Percentiles rank a stretch among this genome's conserved stretches.
Conservation (phyloP, 1,139 yeast genomes). For the Pichia sp. region DNA sequence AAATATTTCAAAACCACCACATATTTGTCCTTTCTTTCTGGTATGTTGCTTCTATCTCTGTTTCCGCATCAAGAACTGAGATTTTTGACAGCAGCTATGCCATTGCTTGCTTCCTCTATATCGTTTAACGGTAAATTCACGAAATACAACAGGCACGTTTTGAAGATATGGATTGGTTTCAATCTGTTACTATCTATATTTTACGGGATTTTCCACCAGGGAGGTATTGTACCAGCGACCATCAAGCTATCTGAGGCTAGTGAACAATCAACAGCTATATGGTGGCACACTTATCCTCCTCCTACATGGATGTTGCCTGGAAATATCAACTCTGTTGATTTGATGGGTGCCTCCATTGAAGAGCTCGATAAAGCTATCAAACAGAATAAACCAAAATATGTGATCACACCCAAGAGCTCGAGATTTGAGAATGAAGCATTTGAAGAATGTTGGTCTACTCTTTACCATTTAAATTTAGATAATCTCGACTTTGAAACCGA, state of each 20-base stretch:
- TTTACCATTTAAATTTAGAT: slow-evolving; percentile 54
- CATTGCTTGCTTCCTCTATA: slow-evolving; percentile 34
- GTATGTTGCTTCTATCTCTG: slow-evolving; percentile 50
- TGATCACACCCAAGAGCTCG: background rate
- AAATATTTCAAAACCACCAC: slow-evolving; percentile 40
- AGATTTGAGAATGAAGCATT: no score
- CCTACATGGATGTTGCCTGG: slow-evolving; percentile 66
- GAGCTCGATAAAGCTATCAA: background rate
- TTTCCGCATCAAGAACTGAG: slow-evolving; percentile 91
- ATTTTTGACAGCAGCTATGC: slow-evolving; percentile 70
- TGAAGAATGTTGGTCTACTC: slow-evolving; percentile 31
- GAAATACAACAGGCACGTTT: background rate
- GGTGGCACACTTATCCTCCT: slow-evolving; percentile 96
- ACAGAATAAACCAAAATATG: background rate
- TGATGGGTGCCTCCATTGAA: background rate
- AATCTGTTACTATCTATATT: slow-evolving; percentile 51
- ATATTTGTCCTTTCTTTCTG: slow-evolving; percentile 55
- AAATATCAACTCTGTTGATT: background rate
- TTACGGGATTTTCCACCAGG: slow-evolving; percentile 84
- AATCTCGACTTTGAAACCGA: slow-evolving; percentile 48
- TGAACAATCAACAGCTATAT: slow-evolving; percentile 29
- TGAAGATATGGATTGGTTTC: slow-evolving; percentile 51
- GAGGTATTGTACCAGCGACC: slow-evolving; percentile 74
- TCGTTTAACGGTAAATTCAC: background rate
- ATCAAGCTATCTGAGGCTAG: slow-evolving; percentile 23